phyloP scores from a whole-genome alignment of 2,329 filamentous ascomycete genomes.

The Fusarium devonianum region DNA sequence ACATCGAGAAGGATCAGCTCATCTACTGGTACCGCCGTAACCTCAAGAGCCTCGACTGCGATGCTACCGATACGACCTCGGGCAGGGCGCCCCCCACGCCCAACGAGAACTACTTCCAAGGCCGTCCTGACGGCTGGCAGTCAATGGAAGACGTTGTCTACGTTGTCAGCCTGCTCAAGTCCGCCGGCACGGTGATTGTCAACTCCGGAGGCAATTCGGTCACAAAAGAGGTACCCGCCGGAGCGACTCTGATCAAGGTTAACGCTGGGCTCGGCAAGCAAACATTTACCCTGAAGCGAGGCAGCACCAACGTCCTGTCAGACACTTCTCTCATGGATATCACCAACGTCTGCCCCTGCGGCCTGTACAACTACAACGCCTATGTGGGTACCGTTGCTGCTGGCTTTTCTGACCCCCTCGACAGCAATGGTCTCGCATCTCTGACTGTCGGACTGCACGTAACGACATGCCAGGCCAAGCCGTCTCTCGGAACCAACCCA shows the following conservation, averaged over 20 bases:
- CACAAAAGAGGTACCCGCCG: slow-evolving; percentile 44
- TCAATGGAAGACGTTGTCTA: slow-evolving; percentile 59
- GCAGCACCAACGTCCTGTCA: slow-evolving; percentile 50
- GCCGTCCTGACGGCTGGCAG: slow-evolving; percentile 58
- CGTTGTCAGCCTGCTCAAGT: slow-evolving; percentile 58
- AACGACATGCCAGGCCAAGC: slow-evolving; percentile 42
- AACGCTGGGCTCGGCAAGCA: slow-evolving; percentile 53
- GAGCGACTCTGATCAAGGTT: slow-evolving; percentile 49
- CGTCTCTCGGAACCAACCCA: slow-evolving; percentile 43
- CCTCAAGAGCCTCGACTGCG: slow-evolving; percentile 55
- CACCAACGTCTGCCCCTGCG: slow-evolving; percentile 56
- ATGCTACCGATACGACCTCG: slow-evolving; percentile 59
- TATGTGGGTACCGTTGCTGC: slow-evolving; percentile 60
- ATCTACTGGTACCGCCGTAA: slow-evolving; percentile 65
- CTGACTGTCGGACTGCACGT: slow-evolving; percentile 44
- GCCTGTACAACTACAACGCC: slow-evolving; percentile 65
- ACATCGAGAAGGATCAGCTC: slow-evolving; percentile 57
- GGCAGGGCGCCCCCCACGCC: slow-evolving; percentile 50
- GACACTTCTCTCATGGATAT: slow-evolving; percentile 60
- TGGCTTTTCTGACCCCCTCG: slow-evolving; percentile 39
- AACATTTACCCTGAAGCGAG: slow-evolving; percentile 54
- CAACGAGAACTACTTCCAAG: slow-evolving; percentile 60
- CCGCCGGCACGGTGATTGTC: slow-evolving; percentile 53
- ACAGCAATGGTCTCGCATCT: slow-evolving; percentile 37
- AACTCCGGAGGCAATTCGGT: slow-evolving; percentile 53